Evolutionary conservation across 129 eudicot genomes (phyloP).

Genomic region (Artemisia argyi): DNA sequence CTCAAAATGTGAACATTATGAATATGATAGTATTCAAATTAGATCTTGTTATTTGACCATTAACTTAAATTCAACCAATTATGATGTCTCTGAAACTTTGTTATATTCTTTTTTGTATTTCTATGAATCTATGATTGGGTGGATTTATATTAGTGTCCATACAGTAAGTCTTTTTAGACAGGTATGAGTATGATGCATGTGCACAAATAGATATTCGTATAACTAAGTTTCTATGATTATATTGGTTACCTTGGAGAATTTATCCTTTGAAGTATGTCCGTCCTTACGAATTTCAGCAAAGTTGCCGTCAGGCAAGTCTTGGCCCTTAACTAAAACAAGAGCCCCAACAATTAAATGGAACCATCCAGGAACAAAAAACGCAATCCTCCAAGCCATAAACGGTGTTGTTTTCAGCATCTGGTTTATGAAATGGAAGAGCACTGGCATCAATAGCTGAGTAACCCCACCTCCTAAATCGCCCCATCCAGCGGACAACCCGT

Average conservation of each 20-base stretch:
- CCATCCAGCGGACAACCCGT: slow-evolving; percentile 57
- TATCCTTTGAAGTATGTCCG: slow-evolving; percentile 4
- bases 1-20: no score
- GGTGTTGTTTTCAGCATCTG: slow-evolving; percentile 26
- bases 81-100: no score
- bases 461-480: slow-evolving; percentile 47
- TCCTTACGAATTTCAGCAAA: slow-evolving; percentile 37
- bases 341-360: slow-evolving; percentile 38
- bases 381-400: slow-evolving; percentile 45
- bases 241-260: not conserved
- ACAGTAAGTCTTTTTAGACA: no score
- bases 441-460: slow-evolving; percentile 49
- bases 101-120: no score
- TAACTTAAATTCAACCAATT: no score
- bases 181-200: no score
- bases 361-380: slow-evolving; percentile 45
- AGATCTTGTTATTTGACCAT: no score
- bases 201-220: no score
- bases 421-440: slow-evolving; percentile 28
- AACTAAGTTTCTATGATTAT: no score
- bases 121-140: no score
- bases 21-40: no score
- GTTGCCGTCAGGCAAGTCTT: slow-evolving; percentile 57
- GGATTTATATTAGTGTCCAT: no score
- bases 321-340: slow-evolving; percentile 39